Conservation (phyloP, 2,329 filamentous ascomycete species). For the Aspergillus latus region DNA sequence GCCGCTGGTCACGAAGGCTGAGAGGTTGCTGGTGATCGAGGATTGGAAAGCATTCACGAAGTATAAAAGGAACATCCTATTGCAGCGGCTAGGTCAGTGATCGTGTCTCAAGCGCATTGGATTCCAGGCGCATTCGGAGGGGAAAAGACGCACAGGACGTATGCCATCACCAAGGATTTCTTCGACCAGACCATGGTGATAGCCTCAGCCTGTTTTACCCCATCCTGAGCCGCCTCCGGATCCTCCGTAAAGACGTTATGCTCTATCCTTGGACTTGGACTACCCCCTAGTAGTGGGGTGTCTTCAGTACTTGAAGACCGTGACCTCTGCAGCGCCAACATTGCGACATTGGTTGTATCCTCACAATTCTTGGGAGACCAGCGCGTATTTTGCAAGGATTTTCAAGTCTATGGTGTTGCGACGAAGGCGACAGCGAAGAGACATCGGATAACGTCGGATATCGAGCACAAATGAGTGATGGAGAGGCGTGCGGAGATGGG, state of each 20-base stretch:
- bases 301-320: conserved; percentile 3
- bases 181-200: conserved; percentile 48
- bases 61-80: conserved; percentile 46
- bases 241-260: neutral
- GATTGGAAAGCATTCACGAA: conserved; percentile 46
- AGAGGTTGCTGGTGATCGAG: conserved; percentile 43
- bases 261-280: conserved; percentile 8
- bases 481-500: neutral
- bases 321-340: neutral
- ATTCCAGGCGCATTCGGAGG: neutral
- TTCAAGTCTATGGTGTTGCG: neutral
- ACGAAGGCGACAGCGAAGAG: neutral
- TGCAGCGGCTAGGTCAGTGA: neutral
- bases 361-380: neutral
- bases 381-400: neutral
- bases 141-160: conserved; percentile 36
- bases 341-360: neutral
- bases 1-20: conserved; percentile 53
- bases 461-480: neutral
- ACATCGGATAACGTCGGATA: conserved; percentile 3
- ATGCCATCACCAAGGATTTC: conserved; percentile 38
- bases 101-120: neutral
- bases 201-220: conserved; percentile 47
- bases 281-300: conserved; percentile 3
- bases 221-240: conserved; percentile 26